Conservation (phyloP, 2,329 filamentous ascomycete genomes). For the Trichoderma simmonsii region DNA sequence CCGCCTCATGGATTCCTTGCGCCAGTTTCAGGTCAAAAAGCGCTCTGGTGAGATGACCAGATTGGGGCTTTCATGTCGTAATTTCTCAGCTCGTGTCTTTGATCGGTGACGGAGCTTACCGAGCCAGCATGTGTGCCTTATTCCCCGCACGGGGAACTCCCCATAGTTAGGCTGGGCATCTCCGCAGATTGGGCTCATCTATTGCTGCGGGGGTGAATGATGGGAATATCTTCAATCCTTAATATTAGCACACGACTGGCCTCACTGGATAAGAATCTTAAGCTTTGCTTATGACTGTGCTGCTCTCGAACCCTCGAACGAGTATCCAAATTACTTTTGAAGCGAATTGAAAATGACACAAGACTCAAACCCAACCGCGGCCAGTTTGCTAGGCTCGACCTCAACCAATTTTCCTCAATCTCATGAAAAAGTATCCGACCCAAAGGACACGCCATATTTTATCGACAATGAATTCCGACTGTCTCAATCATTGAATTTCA, state of each 20-base stretch:
- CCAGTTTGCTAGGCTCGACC: background rate
- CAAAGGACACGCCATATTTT: background rate
- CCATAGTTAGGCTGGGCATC: background rate
- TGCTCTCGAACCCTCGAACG: rapidly evolving
- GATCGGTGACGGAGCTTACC: background rate
- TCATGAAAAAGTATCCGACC: background rate
- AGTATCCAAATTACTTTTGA: background rate
- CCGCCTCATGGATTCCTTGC: background rate
- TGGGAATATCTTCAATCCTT: background rate
- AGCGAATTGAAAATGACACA: background rate
- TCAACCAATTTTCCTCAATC: background rate
- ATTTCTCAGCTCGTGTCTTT: background rate
- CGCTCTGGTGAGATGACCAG: background rate
- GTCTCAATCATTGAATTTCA: background rate
- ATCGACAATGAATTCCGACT: background rate
- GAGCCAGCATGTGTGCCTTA: background rate
- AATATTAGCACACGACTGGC: background rate
- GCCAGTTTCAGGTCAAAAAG: background rate
- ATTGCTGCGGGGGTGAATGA: background rate
- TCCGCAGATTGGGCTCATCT: background rate
- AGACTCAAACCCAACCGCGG: background rate
- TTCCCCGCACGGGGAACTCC: background rate
- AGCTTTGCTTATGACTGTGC: background rate
- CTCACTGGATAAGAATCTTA: background rate
- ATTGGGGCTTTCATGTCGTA: background rate